Evolutionary conservation across 306 rosid genomes (phyloP).

Genomic region (Acacia confusa): DNA sequence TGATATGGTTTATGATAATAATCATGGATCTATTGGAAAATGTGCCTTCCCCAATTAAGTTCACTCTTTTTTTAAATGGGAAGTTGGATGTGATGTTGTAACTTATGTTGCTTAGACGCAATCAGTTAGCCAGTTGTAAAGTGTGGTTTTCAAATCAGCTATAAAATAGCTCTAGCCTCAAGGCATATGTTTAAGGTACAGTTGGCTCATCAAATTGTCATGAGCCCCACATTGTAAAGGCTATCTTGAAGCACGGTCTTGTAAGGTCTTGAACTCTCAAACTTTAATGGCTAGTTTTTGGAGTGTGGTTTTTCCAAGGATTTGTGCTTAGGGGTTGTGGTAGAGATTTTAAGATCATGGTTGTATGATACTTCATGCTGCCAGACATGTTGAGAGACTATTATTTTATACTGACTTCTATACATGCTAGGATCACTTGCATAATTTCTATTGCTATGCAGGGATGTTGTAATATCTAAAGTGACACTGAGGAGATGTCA

Average conservation of each 20-base stretch:
- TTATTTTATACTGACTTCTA: no score
- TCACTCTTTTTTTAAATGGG: not conserved
- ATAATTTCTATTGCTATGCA: no score
- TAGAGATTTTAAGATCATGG: not conserved
- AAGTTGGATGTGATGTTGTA: not conserved
- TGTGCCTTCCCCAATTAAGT: not conserved
- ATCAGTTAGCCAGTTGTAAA: not conserved
- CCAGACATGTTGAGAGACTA: not conserved
- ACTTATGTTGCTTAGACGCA: not conserved
- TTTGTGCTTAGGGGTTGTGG: not conserved
- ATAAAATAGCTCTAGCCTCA: not conserved
- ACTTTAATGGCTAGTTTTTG: no score
- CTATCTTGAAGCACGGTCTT: no score
- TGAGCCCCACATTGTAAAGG: not conserved
- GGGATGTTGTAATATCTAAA: not conserved
- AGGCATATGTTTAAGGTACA: not conserved
- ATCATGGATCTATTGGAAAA: not conserved
- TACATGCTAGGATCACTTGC: no score
- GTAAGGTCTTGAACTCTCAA: no score
- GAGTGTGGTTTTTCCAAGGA: no score
- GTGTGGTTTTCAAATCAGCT: not conserved
- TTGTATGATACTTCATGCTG: not conserved
- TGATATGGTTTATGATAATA: no score
- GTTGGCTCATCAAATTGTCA: not conserved
- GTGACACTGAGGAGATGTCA: not conserved